phyloP scores from a whole-genome alignment of 257 asterid genomes.

The Verbena officinalis region DNA sequence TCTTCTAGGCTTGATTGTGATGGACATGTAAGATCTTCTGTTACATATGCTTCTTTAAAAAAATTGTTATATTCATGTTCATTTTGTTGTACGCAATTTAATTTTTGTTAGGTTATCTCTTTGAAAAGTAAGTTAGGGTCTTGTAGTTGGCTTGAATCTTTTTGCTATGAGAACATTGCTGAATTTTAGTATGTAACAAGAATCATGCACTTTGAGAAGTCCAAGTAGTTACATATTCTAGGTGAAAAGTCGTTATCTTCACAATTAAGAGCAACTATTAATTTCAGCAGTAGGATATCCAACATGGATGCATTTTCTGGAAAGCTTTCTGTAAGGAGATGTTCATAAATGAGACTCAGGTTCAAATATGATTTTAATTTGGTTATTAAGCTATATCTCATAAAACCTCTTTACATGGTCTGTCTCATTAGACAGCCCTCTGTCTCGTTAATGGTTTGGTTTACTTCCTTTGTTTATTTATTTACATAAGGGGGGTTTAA shows the following conservation, averaged over 20 bases:
- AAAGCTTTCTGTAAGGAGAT: neutral
- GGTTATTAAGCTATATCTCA: neutral
- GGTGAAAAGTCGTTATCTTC: neutral
- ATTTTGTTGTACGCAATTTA: constrained; percentile 16
- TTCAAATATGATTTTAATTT: constrained; percentile 2
- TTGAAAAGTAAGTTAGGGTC: neutral
- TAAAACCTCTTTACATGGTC: neutral
- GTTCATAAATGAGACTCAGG: neutral
- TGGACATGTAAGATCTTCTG: constrained; percentile 50
- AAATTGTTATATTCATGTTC: constrained; percentile 18
- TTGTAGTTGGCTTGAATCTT: neutral
- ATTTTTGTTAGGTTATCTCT: neutral
- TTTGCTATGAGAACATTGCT: neutral
- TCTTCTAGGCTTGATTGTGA: constrained; percentile 46
- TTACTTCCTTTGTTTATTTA: neutral
- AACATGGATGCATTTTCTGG: neutral
- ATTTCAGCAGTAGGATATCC: neutral
- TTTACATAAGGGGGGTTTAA: neutral
- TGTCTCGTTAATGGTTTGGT: neutral
- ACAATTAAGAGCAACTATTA: neutral
- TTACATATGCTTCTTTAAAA: constrained; percentile 15
- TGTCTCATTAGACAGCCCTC: too few relatives aligned
- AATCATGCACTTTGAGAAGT: neutral
- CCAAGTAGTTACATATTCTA: neutral
- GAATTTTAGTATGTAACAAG: constrained; percentile 1